Evolutionary conservation across 768 basidiomycete genomes (phyloP), one percentile per base, ranked within the genome.

Genomic region (Pulveroboletus sp.): DNA sequence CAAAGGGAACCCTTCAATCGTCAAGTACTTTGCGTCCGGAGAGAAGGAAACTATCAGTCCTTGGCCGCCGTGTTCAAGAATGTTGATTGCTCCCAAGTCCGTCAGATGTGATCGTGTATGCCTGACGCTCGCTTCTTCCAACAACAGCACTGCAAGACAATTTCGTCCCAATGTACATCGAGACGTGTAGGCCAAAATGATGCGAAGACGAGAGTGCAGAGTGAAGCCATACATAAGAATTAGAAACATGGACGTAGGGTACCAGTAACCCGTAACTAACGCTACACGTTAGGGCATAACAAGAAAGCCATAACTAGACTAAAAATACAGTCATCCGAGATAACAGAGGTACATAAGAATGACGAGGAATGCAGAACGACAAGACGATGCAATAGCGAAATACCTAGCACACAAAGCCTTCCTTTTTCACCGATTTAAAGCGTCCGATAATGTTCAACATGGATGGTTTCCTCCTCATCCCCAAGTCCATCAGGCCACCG

Each of bases 361-460:
- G 37, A 21, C 5, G 6, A 21, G 12, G 24, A 7, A 27, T 24
- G 41, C 24, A 8, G 31, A 18, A 30, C 2, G 6, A 33, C 9
- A 33, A 31, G 18, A n/a, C 15, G 12, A 43, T 24, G 8, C 5
- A 1, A 9, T 21, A 12, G 18, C 21, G 12, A 21, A 10, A 12
- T 21, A 14, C 12, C 31, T 58, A 58, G n/a, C 39, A 38, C 7
- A 21, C 35, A 6, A 43, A 37, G 2, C 56, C 52, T 28, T 68
- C 56, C 51, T 57, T 65, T 42, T 47, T 56, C 10, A 49, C 50
- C 10, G 67, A 61, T 21, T 62, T 68, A 48, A 73, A 65, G 35
- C 71, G 54, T 18, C 61, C 61, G 49, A 62, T 66, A 62, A 68
- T 57, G 42, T 57, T 63, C 40, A 62, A 49, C 45, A 59, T 33